phyloP scores from a whole-genome alignment of 371 early-diverging fungal species.

The Mortierella sp. region DNA sequence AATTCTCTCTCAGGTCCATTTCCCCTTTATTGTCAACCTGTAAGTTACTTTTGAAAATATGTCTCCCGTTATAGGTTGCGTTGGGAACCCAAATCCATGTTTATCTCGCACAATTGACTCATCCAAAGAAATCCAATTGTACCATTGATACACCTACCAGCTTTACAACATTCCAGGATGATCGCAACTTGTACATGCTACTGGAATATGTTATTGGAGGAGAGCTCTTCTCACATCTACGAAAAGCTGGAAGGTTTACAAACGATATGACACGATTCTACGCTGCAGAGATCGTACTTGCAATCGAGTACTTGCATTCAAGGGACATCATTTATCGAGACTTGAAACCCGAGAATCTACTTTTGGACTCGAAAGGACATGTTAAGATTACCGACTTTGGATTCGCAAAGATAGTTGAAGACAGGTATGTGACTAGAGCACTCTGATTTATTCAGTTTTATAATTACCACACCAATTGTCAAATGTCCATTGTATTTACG shows the following conservation, averaged over 20 bases:
- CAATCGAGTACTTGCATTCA: conserved; percentile 93
- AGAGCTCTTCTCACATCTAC: conserved; percentile 96
- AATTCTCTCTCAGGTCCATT: conserved; percentile 88
- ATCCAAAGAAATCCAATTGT: not conserved
- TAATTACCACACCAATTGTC: no score
- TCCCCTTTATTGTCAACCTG: conserved; percentile 96
- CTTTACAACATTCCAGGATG: conserved; percentile 93
- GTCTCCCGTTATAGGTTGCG: not conserved
- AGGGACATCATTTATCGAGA: conserved; percentile 96
- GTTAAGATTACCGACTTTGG: conserved; percentile 99
- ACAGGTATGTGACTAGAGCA: conserved; percentile 60
- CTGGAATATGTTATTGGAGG: conserved; percentile 99
- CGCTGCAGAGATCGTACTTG: conserved; percentile 82
- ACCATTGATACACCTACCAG: conserved; percentile 4
- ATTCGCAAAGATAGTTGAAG: conserved; percentile 91
- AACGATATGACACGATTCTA: conserved; percentile 91
- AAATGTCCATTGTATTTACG: no score
- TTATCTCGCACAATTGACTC: not conserved
- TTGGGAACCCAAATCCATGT: not conserved
- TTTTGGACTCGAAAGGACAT: conserved; percentile 93
- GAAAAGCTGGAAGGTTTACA: conserved; percentile 89
- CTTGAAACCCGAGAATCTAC: conserved; percentile 94
- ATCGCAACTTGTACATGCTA: conserved; percentile 91
- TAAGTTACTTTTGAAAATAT: conserved; percentile 46
- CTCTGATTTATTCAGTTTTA: no score